Percentiles rank a stretch among this genome's conserved stretches.
phyloP scores from a whole-genome alignment of 1,284 basidiomycete species.

The Trichosporon sp. region DNA sequence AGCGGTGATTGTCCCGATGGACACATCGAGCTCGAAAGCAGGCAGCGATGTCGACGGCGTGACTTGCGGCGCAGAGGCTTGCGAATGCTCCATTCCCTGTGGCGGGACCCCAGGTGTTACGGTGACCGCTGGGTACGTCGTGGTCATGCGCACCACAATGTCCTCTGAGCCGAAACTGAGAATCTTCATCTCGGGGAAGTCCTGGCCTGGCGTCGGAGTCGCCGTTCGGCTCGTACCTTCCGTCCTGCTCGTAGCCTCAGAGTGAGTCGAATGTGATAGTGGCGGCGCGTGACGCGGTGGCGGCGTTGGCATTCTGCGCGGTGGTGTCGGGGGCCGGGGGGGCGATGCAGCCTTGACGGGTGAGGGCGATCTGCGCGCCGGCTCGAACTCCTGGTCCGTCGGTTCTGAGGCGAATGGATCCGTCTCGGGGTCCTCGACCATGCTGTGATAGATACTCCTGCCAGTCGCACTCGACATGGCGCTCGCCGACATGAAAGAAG shows the following conservation, averaged over 20 bases:
- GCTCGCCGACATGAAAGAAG: conserved; percentile 7
- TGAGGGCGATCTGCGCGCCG: background rate
- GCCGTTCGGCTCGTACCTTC: conserved; percentile 21
- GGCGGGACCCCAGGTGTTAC: background rate
- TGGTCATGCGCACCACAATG: conserved; percentile 35
- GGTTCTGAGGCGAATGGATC: background rate
- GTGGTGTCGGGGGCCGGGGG: background rate
- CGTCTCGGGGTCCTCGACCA: conserved; percentile 4
- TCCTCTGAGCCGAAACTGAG: conserved; percentile 40
- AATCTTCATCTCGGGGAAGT: conserved; percentile 21
- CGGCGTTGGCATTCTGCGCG: background rate
- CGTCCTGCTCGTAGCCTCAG: background rate
- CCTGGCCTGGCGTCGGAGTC: conserved; percentile 19
- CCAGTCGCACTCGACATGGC: conserved; percentile 12
- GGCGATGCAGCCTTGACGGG: background rate
- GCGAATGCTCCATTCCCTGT: background rate
- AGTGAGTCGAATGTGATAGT: background rate
- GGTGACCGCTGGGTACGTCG: background rate
- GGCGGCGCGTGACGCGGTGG: background rate
- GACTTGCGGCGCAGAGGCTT: background rate
- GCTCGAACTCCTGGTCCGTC: background rate
- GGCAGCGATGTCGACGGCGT: conserved; percentile 9
- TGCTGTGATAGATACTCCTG: conserved; percentile 15
- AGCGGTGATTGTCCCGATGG: conserved; percentile 27
- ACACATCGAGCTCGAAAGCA: conserved; percentile 21